Base-by-base conservation (phyloP, 208 protist species). In the Giardia duodenalis region DNA sequence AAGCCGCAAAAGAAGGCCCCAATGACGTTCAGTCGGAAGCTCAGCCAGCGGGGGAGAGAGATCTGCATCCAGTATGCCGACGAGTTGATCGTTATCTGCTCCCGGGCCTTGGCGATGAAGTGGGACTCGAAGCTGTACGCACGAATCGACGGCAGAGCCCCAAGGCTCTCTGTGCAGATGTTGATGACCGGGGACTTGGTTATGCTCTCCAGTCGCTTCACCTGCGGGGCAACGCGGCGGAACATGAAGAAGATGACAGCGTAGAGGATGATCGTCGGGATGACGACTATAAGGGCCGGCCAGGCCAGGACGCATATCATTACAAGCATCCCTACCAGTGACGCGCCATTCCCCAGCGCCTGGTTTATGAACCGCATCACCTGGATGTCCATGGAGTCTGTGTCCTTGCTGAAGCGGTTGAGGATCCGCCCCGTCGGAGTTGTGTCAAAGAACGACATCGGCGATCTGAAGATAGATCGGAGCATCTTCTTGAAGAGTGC, bases 131-230 rank as follows among this genome's bases (percentile, higher is more conserved):
- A 93, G 19, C 93, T 87, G 92, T 94, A 97, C 0, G 96, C 94
- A 47, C 93, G 90, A 92, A 98, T 97, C 2, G 95, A 97, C 0
- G 93, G 89, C 0, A 96, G 88, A n/a, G 97, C 97, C 3, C 90
- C 92, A 19, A 98, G 92, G 0, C 97, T 97, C 92, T 98, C 97
- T 47, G 92, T 93, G 47, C 98, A 96, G 92, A 97, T 88, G 0
- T 96, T 94, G 92, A 97, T 97, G 22, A 98, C 94, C 2, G 98
- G 98, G 10, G 96, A 97, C 92, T 96, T 95, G 0, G 95, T 93
- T 1, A 96, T 95, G 47, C 94, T 93, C 1, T 96, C 94, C 2
- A 97, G 94, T 44, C 97, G 95, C 88, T 96, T 95, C 47, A 98
- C 88, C 93, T 97, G 96, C 2, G 97, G 93, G n/a, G 46, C 3